Evolutionary conservation across 1,139 yeast genomes (phyloP).

Genomic region (Yamadazyma kanchanaburiensis): DNA sequence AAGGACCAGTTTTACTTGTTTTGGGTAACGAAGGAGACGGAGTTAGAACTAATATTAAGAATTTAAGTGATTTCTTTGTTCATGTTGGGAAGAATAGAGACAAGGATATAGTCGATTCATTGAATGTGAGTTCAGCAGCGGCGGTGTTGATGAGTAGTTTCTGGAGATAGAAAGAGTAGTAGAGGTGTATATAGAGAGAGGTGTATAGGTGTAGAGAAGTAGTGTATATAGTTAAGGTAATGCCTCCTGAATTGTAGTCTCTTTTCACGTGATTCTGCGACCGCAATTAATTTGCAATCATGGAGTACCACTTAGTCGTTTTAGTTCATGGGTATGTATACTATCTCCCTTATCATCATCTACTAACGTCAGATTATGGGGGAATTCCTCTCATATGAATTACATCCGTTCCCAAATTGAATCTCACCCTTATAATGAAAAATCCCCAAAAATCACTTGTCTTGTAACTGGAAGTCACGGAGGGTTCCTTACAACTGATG

Average conservation of each 20-base stretch:
- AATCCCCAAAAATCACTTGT: conserved; percentile 38
- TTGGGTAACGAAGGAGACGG: conserved; percentile 88
- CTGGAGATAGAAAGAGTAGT: conserved; percentile 9
- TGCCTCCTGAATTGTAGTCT: conserved; percentile 1
- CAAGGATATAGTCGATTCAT: conserved; percentile 61
- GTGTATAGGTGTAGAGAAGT: conserved; percentile 1
- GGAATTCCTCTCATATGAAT: conserved; percentile 63
- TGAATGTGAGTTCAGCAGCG: conserved; percentile 88
- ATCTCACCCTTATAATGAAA: conserved; percentile 12
- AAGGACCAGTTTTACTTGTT: conserved; percentile 65
- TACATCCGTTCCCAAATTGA: conserved; percentile 48
- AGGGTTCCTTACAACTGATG: conserved; percentile 75
- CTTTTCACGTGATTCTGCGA: neutral
- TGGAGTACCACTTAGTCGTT: conserved; percentile 57
- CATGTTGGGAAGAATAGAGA: conserved; percentile 40
- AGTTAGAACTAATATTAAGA: conserved; percentile 60
- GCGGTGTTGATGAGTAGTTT: conserved; percentile 58
- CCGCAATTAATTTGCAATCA: conserved; percentile 4
- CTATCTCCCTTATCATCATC: neutral
- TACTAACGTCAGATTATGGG: conserved; percentile 57
- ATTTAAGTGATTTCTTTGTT: conserved; percentile 64
- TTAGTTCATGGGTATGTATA: conserved; percentile 67
- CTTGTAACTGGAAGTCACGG: conserved; percentile 63
- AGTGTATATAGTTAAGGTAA: neutral
- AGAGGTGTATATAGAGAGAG: neutral